These are phyloP conservation scores for Torulaspora pretoriensis DNA, from an alignment of 1,139 yeast genomes.

Conservation along the genomic window DNA sequence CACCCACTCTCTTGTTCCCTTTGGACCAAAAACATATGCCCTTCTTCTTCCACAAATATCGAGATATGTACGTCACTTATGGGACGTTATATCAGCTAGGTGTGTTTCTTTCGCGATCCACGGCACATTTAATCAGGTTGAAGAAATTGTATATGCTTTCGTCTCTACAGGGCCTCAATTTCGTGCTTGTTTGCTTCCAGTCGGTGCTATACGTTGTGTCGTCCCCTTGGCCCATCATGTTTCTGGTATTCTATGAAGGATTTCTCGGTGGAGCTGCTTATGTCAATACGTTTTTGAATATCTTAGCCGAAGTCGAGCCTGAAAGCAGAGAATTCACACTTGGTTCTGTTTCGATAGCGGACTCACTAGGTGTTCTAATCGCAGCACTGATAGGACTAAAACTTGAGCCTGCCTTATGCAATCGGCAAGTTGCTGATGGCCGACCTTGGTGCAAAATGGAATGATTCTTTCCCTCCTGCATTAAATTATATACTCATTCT, in stretches of 20 bases:
- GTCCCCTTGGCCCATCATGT: slow-evolving; percentile 59
- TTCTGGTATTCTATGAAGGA: slow-evolving; percentile 77
- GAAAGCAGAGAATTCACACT: slow-evolving; percentile 75
- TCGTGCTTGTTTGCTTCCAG: slow-evolving; percentile 56
- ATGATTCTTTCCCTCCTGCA: slow-evolving; percentile 12
- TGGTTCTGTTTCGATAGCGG: slow-evolving; percentile 93
- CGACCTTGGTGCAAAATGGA: slow-evolving; percentile 57
- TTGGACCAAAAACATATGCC: slow-evolving; percentile 42
- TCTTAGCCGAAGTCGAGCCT: slow-evolving; percentile 57
- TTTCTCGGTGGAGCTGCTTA: slow-evolving; percentile 86
- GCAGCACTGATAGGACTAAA: slow-evolving; percentile 75
- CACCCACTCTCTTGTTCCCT: slow-evolving; percentile 82
- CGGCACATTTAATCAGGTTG: slow-evolving; percentile 62
- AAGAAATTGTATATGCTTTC: slow-evolving; percentile 58
- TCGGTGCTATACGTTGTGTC: slow-evolving; percentile 59
- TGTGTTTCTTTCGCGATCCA: slow-evolving; percentile 84
- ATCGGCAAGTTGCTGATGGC: slow-evolving; percentile 59
- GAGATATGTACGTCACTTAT: slow-evolving; percentile 89
- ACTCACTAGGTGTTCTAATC: slow-evolving; percentile 77
- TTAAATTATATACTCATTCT: slow-evolving; percentile 33
- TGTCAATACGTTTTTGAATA: slow-evolving; percentile 79
- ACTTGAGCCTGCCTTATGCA: slow-evolving; percentile 71
- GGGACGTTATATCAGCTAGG: slow-evolving; percentile 93
- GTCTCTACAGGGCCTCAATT: slow-evolving; percentile 62
- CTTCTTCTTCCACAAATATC: slow-evolving; percentile 52